Conservation (phyloP, 1,139 yeast species). For the Kurtzmaniella quercitrusa region DNA sequence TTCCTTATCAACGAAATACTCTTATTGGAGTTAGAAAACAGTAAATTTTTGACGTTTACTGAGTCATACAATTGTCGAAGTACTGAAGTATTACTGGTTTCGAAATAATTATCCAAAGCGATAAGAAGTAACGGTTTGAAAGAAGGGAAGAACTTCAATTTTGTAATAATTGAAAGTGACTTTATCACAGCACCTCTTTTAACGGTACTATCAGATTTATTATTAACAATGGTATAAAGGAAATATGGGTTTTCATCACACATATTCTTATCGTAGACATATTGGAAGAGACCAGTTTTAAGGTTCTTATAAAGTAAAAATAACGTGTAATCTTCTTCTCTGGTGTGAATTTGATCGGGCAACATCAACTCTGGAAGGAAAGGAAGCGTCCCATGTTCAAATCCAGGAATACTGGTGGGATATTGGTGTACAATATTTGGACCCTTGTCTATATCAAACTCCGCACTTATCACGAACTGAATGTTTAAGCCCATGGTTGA, state of each 20-base stretch:
- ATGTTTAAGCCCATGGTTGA: constrained; percentile 23
- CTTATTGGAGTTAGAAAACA: constrained; percentile 17
- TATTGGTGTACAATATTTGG: constrained; percentile 46
- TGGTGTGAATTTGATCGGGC: constrained; percentile 58
- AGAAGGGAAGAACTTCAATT: constrained; percentile 48
- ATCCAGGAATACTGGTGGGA: constrained; percentile 45
- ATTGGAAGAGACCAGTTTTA: constrained; percentile 39
- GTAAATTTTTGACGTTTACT: constrained; percentile 32
- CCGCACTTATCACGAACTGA: constrained; percentile 49
- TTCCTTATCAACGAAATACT: constrained; percentile 31
- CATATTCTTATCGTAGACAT: constrained; percentile 24
- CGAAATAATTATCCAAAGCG: constrained; percentile 47
- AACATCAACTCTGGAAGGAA: constrained; percentile 57
- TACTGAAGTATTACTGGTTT: constrained; percentile 17
- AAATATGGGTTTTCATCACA: constrained; percentile 45
- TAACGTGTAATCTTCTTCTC: constrained; percentile 58
- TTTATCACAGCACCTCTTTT: constrained; percentile 56
- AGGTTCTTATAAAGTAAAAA: constrained; percentile 45
- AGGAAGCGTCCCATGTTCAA: constrained; percentile 23
- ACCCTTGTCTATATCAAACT: constrained; percentile 57
- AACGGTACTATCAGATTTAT: constrained; percentile 40
- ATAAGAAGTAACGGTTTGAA: constrained; percentile 56
- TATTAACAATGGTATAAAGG: constrained; percentile 54
- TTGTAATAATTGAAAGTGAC: constrained; percentile 51
- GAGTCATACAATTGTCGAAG: constrained; percentile 28